Evolutionary conservation across 1,284 basidiomycete genomes (phyloP), one percentile per base, ranked within the genome.

Genomic region (Sporisorium iseilematis-ciliati): DNA sequence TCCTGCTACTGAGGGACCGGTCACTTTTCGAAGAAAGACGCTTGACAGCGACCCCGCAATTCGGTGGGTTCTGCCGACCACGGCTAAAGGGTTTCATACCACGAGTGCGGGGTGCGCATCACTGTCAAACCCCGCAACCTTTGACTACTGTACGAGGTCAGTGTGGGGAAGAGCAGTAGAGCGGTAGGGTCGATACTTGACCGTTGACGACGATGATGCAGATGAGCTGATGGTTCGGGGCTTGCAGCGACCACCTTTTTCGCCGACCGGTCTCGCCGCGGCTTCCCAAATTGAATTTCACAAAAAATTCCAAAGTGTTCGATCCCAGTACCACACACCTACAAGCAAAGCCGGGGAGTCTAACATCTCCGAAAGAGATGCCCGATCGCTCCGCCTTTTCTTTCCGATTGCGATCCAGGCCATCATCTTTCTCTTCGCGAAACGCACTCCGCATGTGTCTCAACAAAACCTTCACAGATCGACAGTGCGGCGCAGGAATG

Each of bases 41-140:
- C n/a, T 31, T 55, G 57, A 41, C 52, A 65, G 26, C 51, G 12
- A 66, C 63, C 57, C 63, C 63, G 48, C 63, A 65, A 59, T 59
- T 33, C 20, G 57, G 63, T 54, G 35, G 51, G 18, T 18, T 64
- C 8, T 18, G 46, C 55, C 62, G 50, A 35, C 2, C 29, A 31
- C 16, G 51, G n/a, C 23, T 14, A 25, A 26, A 58, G 43, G 56
- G 51, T 54, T 50, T 48, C 23, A 18, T n/a, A 29, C 46, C 42
- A 53, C 42, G 46, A 59, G 63, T 66, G 64, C 57, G 64, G 57
- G 64, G 64, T 56, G 49, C 29, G 25, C 41, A 42, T 38, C 60
- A 4, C 18, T 33, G 31, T 42, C 29, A 26, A 8, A 14, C 61
- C 54, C 54, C 53, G 29, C 63, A 54, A n/a, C n/a, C 12, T 11